phyloP scores from a whole-genome alignment of 345 rosid species.

The Camelina laxa region DNA sequence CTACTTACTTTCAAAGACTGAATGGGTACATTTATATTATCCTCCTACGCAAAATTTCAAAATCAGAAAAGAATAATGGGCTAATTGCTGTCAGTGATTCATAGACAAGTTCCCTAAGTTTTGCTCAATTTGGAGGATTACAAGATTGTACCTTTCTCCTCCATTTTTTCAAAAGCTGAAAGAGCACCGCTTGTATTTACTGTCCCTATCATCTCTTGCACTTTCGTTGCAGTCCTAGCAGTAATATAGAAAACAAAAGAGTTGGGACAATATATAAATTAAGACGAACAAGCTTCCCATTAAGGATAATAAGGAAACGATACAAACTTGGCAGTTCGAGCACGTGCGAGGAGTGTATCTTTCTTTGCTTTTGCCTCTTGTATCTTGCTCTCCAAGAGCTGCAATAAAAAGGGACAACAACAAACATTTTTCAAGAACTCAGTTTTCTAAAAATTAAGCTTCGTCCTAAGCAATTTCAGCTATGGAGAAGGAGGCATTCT shows the following conservation, averaged over 20 bases:
- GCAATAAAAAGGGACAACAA: conserved; percentile 30
- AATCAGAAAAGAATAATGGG: neutral
- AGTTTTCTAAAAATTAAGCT: conserved; percentile 17
- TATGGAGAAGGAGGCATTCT: neutral
- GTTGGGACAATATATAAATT: neutral
- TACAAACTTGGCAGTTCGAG: conserved; percentile 48
- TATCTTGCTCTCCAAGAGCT: conserved; percentile 99
- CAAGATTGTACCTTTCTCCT: conserved; percentile 66
- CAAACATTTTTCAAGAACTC: conserved; percentile 9
- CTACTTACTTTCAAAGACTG: conserved; percentile 3
- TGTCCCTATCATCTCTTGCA: conserved; percentile 81
- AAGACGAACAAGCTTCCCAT: conserved; percentile 3
- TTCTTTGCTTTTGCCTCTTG: conserved; percentile 97
- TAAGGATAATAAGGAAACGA: neutral
- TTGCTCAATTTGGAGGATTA: conserved; percentile 4
- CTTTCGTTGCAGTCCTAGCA: conserved; percentile 77
- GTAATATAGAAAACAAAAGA: neutral
- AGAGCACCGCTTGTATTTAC: conserved; percentile 76
- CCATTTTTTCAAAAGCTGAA: conserved; percentile 82
- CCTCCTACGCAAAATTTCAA: conserved; percentile 10
- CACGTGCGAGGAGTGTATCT: conserved; percentile 89
- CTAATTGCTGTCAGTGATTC: neutral
- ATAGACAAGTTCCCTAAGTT: neutral
- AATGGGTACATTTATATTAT: neutral
- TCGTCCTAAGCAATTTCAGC: conserved; percentile 15